Base-by-base conservation (phyloP, 805 yeast genomes). In the Wickerhamomyces strasburgensis region DNA sequence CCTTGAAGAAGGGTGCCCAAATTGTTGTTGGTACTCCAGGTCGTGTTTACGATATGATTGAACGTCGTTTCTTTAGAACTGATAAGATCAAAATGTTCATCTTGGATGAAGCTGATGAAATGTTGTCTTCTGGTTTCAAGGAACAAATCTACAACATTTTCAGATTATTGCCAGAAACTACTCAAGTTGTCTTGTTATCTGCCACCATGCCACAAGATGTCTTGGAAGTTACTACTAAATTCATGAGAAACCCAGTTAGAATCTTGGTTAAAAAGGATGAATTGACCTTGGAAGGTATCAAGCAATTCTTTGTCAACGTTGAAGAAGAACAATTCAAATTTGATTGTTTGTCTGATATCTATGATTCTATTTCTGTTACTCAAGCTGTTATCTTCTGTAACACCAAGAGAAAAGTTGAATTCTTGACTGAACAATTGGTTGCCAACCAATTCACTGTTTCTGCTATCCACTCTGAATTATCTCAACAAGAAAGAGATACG, bases 11-110 rank as follows among this genome's bases (percentile, higher is more conserved):
- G 47, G 95, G 95, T 51, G 94, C 84, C 48, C 97, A 90, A 69
- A 75, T 90, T 42, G 94, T 93, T 41, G 90, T 88, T 56, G 98
- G 98, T 61, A 93, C 98, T 42, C 98, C 98, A 54, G 98, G 98
- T 59, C 80, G 98, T 70, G 97, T 93, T 48, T 77, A 72, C 57
- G 98, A 93, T 65, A 87, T 93, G 90, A 89, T 93, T 60, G 84
- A 85, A 67, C 79, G 97, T 63, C 75, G 95, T 57, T 73, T 71
- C 67, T 79, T 93, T 65, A 79, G 70, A 61, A 82, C 95, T 47
- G 77, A 85, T 55, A 74, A 80, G 64, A 73, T 93, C 57, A 87
- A 88, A 73, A 87, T 93, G 94, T 78, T 93, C 68, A 80, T 90
- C 60, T 74, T 93, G 58, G 98, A 90, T 70, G 98, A 90, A 73